Evolutionary conservation across 2,329 filamentous ascomycete species (phyloP).

Genomic region (Davidsoniella neocaledoniae): DNA sequence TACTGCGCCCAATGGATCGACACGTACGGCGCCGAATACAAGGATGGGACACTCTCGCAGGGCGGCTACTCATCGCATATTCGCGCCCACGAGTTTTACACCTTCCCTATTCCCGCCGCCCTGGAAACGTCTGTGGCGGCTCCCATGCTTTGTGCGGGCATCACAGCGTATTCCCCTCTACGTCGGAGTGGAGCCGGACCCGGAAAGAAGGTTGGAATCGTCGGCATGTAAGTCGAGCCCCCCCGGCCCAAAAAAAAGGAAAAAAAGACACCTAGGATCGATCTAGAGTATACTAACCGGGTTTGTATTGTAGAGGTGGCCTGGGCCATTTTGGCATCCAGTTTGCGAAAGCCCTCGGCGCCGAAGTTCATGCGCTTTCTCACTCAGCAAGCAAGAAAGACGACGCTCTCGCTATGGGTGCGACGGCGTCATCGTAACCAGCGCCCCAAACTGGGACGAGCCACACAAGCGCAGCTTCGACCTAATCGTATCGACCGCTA

Average conservation of each 20-base stretch:
- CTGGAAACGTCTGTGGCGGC: slow-evolving; percentile 45
- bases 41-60: slow-evolving; percentile 45
- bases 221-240: slow-evolving; percentile 31
- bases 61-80: slow-evolving; percentile 48
- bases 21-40: slow-evolving; percentile 42
- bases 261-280: background rate
- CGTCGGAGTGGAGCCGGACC: slow-evolving; percentile 55
- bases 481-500: slow-evolving; percentile 55
- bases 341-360: slow-evolving; percentile 48
- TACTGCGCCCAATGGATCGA: slow-evolving; percentile 45
- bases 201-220: slow-evolving; percentile 57
- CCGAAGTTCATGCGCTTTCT: slow-evolving; percentile 37
- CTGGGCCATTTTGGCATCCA: slow-evolving; percentile 52
- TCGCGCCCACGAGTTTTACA: slow-evolving; percentile 60
- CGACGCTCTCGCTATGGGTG: slow-evolving; percentile 37
- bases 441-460: slow-evolving; percentile 34
- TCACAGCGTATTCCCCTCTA: slow-evolving; percentile 62
- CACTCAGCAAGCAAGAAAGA: slow-evolving; percentile 37
- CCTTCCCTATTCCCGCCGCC: slow-evolving; percentile 55
- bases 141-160: slow-evolving; percentile 67
- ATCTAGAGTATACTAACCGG: too few relatives aligned
- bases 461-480: slow-evolving; percentile 44
- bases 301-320: slow-evolving; percentile 27
- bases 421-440: slow-evolving; percentile 37
- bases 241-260: background rate